These are phyloP conservation scores for Mycena indigotica DNA, from an alignment of 768 basidiomycete species.

Conservation along the genomic window DNA sequence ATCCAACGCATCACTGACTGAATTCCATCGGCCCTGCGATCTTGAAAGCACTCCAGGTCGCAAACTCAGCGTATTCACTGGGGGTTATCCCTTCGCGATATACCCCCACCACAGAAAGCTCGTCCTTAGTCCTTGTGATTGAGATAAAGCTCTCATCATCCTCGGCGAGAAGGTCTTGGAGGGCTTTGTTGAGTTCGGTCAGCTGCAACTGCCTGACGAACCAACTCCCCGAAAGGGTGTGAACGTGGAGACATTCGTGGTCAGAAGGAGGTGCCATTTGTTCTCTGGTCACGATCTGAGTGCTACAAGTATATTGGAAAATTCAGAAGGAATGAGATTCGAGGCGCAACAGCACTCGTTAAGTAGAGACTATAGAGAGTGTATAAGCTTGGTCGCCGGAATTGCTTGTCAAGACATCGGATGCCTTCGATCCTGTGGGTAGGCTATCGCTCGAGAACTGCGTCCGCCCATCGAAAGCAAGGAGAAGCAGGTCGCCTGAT, in stretches of 20 bases:
- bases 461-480: constrained; percentile 54
- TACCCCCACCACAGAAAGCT: constrained; percentile 62
- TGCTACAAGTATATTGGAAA: too few relatives aligned
- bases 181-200: constrained; percentile 31
- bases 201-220: constrained; percentile 47
- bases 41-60: constrained; percentile 60
- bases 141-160: constrained; percentile 45
- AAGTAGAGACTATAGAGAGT: constrained; percentile 40
- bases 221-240: constrained; percentile 45
- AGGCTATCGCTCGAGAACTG: constrained; percentile 49
- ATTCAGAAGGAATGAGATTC: too few relatives aligned
- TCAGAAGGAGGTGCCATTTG: constrained; percentile 45
- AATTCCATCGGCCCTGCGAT: constrained; percentile 71
- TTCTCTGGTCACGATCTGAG: too few relatives aligned
- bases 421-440: constrained; percentile 53
- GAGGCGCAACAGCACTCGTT: too few relatives aligned
- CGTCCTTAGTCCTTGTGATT: constrained; percentile 60
- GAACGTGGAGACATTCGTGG: constrained; percentile 51
- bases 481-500: too few relatives aligned
- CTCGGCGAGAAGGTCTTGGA: constrained; percentile 36
- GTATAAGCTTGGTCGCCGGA: constrained; percentile 38
- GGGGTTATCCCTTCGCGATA: constrained; percentile 38
- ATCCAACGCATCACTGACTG: constrained; percentile 35
- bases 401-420: constrained; percentile 40
- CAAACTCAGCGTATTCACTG: constrained; percentile 37